A percentile compares a stretch with the other conserved stretches of the same genome.
These are phyloP conservation scores for Talaromyces sp. DNA, from an alignment of 2,329 filamentous ascomycete species.

Conservation along the genomic window DNA sequence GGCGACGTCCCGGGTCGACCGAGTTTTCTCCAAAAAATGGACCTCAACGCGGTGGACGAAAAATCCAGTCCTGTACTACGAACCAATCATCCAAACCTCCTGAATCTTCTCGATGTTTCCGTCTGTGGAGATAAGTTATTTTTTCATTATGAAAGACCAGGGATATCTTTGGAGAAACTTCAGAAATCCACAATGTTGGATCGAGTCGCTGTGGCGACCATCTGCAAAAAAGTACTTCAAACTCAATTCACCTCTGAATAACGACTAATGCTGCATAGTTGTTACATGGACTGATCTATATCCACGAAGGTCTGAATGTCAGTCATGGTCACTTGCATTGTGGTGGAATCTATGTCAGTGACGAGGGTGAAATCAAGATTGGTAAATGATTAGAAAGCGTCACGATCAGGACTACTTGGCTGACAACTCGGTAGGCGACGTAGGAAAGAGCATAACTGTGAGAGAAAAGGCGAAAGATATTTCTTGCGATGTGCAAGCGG, in stretches of 20 bases:
- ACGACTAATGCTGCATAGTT: not conserved
- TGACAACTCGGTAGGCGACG: not conserved
- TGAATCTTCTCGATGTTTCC: not conserved
- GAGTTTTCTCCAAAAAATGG: not conserved
- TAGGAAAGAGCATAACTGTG: not conserved
- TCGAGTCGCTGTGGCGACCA: not conserved
- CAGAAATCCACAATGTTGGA: not conserved
- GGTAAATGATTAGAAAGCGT: not conserved
- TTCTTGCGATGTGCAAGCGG: not conserved
- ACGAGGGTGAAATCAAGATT: not conserved
- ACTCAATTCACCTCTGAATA: not conserved
- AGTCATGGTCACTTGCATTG: not conserved
- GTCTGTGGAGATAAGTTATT: not conserved
- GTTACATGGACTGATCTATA: not conserved
- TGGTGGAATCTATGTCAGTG: not conserved
- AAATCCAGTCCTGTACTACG: not conserved
- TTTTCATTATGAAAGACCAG: not conserved
- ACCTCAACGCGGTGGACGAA: not conserved
- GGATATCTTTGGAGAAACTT: not conserved
- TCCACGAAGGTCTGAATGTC: not conserved
- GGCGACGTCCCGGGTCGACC: not conserved
- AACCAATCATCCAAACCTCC: not conserved
- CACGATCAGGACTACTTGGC: not conserved
- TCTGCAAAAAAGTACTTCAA: conserved; percentile 1
- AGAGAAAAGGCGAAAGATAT: not conserved